phyloP scores from a whole-genome alignment of 2,329 filamentous ascomycete species.

The Aspergillus tanneri region DNA sequence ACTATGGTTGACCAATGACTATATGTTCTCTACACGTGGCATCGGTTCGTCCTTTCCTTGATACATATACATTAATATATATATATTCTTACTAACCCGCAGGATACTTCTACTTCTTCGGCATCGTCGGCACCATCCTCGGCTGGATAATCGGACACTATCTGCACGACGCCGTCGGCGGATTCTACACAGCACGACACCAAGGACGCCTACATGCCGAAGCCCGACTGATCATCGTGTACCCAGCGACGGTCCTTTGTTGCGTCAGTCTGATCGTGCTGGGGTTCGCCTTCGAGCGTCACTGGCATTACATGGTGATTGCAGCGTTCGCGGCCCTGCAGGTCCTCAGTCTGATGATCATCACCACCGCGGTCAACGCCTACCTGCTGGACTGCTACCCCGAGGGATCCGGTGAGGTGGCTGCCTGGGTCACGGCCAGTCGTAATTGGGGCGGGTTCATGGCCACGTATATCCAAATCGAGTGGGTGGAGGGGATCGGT shows the following conservation, averaged over 20 bases:
- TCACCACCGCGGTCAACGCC: conserved; percentile 51
- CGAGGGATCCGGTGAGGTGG: conserved; percentile 2
- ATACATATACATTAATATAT: not conserved
- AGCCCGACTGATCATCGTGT: conserved; percentile 52
- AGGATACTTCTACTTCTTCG: conserved; percentile 56
- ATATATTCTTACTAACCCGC: not conserved
- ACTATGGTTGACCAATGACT: conserved; percentile 51
- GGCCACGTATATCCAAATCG: conserved; percentile 45
- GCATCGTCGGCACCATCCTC: conserved; percentile 52
- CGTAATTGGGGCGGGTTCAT: conserved; percentile 51
- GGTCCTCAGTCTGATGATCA: conserved; percentile 56
- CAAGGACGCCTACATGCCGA: conserved; percentile 56
- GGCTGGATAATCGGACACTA: conserved; percentile 52
- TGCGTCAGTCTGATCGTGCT: conserved; percentile 39
- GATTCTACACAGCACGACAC: conserved; percentile 48
- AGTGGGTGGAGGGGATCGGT: conserved; percentile 49
- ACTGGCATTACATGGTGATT: conserved; percentile 52
- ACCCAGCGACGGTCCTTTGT: conserved; percentile 33
- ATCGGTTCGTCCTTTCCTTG: conserved; percentile 40
- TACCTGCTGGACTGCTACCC: conserved; percentile 55
- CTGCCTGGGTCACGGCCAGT: conserved; percentile 51
- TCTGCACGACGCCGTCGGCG: conserved; percentile 53
- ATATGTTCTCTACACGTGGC: conserved; percentile 49
- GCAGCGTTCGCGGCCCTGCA: conserved; percentile 53
- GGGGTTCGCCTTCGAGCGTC: conserved; percentile 48